Conservation (phyloP, 163 green algal species). For the Coccomyxa subellipsoidea region DNA sequence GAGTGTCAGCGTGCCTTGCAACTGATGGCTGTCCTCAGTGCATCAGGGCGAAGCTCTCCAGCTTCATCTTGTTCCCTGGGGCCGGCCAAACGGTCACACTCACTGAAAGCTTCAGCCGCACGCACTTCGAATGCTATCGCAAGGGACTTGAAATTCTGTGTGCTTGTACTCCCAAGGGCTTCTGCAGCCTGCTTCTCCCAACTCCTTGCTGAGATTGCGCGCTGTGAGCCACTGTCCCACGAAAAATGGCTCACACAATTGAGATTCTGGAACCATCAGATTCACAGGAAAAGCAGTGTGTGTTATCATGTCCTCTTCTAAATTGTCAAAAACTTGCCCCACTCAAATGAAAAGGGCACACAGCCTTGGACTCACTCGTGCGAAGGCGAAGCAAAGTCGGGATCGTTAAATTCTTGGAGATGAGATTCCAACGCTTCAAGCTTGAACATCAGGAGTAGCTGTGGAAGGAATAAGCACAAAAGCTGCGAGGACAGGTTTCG, state of each 20-base stretch:
- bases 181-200: neutral
- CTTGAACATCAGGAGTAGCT: neutral
- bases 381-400: too few species aligned
- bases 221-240: neutral
- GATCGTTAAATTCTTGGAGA: neutral
- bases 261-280: too few species aligned
- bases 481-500: neutral
- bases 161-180: neutral
- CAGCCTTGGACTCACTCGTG: too few species aligned
- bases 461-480: neutral
- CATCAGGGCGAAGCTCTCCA: conserved; percentile 12
- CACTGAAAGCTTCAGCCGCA: conserved; percentile 16
- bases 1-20: conserved; percentile 7
- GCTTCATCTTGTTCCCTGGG: neutral
- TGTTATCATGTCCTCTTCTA: too few species aligned
- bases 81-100: neutral
- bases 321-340: too few species aligned
- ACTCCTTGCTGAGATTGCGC: neutral
- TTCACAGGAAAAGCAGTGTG: too few species aligned
- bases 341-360: too few species aligned
- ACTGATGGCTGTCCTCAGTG: conserved; percentile 19
- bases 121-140: conserved; percentile 16
- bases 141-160: neutral
- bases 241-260: neutral
- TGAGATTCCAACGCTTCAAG: neutral